These are phyloP conservation scores for Thyridium curvatum DNA, from an alignment of 2,329 filamentous ascomycete species.

Conservation along the genomic window DNA sequence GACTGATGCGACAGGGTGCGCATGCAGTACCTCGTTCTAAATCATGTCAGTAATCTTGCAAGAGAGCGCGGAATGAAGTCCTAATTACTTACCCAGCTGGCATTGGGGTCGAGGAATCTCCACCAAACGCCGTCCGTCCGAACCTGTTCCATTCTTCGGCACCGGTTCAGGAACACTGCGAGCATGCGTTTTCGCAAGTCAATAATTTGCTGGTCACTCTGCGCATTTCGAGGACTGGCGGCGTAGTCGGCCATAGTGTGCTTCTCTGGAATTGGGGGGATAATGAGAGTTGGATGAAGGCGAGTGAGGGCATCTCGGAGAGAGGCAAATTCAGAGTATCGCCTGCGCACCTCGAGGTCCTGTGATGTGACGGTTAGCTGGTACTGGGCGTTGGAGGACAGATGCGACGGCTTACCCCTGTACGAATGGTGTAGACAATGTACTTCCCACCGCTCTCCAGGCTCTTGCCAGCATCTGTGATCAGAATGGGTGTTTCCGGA, in stretches of 20 bases:
- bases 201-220: constrained; percentile 95
- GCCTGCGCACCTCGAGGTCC: constrained; percentile 90
- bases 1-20: constrained; percentile 82
- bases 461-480: constrained; percentile 94
- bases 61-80: neutral
- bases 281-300: constrained; percentile 89
- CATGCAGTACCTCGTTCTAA: constrained; percentile 90
- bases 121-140: constrained; percentile 93
- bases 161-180: constrained; percentile 89
- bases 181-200: constrained; percentile 96
- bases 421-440: constrained; percentile 96
- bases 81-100: constrained; percentile 73
- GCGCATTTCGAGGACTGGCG: constrained; percentile 94
- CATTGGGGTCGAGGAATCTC: constrained; percentile 95
- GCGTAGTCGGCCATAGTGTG: constrained; percentile 99
- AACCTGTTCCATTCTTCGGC: constrained; percentile 85
- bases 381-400: neutral
- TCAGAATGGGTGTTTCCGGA: constrained; percentile 81
- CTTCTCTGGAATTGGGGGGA: constrained; percentile 97
- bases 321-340: constrained; percentile 95
- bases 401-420: constrained; percentile 58
- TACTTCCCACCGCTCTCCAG: constrained; percentile 84
- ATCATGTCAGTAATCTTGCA: constrained; percentile 16
- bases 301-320: constrained; percentile 82
- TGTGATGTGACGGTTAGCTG: constrained; percentile 28